phyloP scores from a whole-genome alignment of 1,284 basidiomycete genomes.

The Sanguinoderma infundibulare region DNA sequence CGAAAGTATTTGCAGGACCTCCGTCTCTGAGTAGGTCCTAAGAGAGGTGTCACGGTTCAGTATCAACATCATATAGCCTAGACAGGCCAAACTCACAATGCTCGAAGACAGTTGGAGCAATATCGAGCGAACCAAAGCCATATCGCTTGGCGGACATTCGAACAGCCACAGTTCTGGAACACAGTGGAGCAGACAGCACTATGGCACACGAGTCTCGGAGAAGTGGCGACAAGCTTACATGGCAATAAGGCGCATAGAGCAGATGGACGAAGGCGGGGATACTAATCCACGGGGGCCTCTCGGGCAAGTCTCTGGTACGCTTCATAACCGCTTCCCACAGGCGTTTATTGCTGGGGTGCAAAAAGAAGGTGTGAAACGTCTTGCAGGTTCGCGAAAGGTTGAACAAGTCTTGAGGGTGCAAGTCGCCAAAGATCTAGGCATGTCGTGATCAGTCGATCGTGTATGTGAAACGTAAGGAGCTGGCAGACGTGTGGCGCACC shows the following conservation, averaged over 20 bases:
- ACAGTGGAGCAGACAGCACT: no score
- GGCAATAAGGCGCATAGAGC: slow-evolving; percentile 6
- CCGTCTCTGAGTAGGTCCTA: no score
- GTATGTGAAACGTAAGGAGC: neutral
- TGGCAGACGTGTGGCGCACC: neutral
- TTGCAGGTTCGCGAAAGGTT: slow-evolving; percentile 13
- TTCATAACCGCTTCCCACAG: slow-evolving; percentile 1
- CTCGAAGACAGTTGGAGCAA: neutral
- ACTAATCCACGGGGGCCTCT: slow-evolving; percentile 9
- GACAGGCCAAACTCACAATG: neutral
- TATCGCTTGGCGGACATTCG: neutral
- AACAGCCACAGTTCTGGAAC: neutral
- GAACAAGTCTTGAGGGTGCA: slow-evolving; percentile 44
- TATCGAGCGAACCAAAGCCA: neutral
- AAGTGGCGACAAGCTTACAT: neutral
- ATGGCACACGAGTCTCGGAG: neutral
- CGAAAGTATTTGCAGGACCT: no score
- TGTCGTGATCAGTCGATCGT: neutral
- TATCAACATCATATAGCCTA: neutral
- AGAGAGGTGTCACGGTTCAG: no score
- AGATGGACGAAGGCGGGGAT: slow-evolving; percentile 13
- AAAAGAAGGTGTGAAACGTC: slow-evolving; percentile 9
- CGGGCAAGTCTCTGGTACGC: slow-evolving; percentile 1
- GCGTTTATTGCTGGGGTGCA: neutral
- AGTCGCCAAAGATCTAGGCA: slow-evolving; percentile 46